These are phyloP conservation scores for Chytriomyces confervae DNA, from an alignment of 192 early-diverging fungal species.

Conservation along the genomic window DNA sequence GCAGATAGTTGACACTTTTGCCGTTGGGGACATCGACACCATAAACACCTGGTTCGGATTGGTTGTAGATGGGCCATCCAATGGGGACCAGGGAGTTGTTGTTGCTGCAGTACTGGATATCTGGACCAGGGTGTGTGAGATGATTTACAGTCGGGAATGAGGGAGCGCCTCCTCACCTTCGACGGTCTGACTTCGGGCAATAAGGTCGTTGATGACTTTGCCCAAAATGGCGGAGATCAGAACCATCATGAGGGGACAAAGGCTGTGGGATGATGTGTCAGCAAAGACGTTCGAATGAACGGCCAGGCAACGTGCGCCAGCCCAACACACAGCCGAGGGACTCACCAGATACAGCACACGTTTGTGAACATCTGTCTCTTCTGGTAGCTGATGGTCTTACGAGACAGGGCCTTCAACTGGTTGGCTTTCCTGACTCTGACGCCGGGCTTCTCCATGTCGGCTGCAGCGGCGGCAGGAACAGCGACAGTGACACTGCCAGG, in stretches of 20 bases:
- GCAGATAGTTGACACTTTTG: slow-evolving; percentile 20
- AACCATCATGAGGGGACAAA: slow-evolving; percentile 76
- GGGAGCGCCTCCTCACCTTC: neutral
- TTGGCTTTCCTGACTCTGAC: slow-evolving; percentile 17
- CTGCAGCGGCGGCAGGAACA: neutral
- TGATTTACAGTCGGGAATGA: neutral
- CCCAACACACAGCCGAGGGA: neutral
- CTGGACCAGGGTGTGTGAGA: slow-evolving; percentile 38
- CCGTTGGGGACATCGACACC: slow-evolving; percentile 25
- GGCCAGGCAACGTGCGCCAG: neutral
- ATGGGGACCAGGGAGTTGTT: slow-evolving; percentile 14
- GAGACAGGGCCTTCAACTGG: slow-evolving; percentile 48
- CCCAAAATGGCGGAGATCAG: slow-evolving; percentile 64
- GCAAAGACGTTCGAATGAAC: slow-evolving; percentile 3
- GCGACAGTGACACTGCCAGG: neutral
- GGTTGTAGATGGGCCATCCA: slow-evolving; percentile 36
- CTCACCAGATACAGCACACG: slow-evolving; percentile 67
- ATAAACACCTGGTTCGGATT: slow-evolving; percentile 45
- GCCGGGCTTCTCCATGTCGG: neutral
- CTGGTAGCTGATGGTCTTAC: slow-evolving; percentile 74
- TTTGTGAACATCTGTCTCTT: slow-evolving; percentile 75
- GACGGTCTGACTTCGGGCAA: slow-evolving; percentile 52
- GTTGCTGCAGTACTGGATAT: slow-evolving; percentile 43
- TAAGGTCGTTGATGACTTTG: slow-evolving; percentile 57
- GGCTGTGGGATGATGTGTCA: slow-evolving; percentile 36